Percentiles rank a stretch among this genome's conserved stretches.
phyloP scores from a whole-genome alignment of 176 grass and related monocot genomes.

The Carex cristatella region DNA sequence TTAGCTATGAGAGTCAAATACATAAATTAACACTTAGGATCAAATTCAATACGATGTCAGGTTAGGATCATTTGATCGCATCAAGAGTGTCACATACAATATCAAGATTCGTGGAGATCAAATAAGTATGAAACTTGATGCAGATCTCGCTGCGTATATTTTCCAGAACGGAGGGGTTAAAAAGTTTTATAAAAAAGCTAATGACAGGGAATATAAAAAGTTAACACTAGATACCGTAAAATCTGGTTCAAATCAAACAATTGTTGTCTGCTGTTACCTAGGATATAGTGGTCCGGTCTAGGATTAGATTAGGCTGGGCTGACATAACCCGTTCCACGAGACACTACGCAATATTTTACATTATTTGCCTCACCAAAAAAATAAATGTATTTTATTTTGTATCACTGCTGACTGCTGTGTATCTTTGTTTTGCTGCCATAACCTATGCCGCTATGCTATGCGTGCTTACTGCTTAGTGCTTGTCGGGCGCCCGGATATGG shows the following conservation, averaged over 20 bases:
- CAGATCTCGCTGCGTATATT: too few relatives aligned
- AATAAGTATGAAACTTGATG: too few relatives aligned
- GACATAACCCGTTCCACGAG: conserved; percentile 20
- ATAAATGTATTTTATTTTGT: not conserved
- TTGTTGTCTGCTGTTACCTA: not conserved
- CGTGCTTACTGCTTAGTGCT: not conserved
- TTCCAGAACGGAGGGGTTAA: too few relatives aligned
- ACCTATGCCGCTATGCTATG: not conserved
- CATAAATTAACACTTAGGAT: too few relatives aligned
- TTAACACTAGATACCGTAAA: conserved; percentile 2
- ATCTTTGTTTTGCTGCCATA: not conserved
- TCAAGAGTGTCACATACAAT: too few relatives aligned
- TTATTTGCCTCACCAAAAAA: not conserved
- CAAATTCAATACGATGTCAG: too few relatives aligned
- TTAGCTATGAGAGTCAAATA: too few relatives aligned
- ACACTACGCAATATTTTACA: not conserved
- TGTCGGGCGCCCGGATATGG: not conserved
- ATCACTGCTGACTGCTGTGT: not conserved
- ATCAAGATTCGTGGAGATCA: too few relatives aligned
- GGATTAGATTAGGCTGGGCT: not conserved
- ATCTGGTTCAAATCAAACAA: conserved; percentile 11
- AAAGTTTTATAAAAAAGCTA: not conserved
- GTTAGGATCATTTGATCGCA: too few relatives aligned
- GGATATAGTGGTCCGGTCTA: conserved; percentile 10
- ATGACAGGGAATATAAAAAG: not conserved